Base-by-base conservation (phyloP, 441 rosid genomes). In the Populus hybrid region DNA sequence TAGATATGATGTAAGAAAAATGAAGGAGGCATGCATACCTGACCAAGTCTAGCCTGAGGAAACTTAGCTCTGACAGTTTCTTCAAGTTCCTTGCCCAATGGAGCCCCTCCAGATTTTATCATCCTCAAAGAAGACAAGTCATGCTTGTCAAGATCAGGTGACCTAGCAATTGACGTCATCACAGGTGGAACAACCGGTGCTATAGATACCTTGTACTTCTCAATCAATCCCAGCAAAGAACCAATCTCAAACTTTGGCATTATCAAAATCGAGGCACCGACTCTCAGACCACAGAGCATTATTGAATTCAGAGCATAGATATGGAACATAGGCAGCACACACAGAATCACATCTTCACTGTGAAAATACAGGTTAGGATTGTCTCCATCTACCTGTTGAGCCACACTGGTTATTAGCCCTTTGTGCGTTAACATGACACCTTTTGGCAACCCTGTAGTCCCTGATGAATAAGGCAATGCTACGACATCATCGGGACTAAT, bases 391-490 rank as follows among this genome's bases (percentile, higher is more conserved):
- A 91, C 95, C 38, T 88, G 95, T 72, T 91, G 95, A 1, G 90
- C 93, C 16, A 89, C 89, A 71, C 90, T 90, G 1, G 95, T 89
- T 10, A 91, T 88, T 0, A 84, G 86, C 9, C 90, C 90, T 75
- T 81, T 88, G 81, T 91, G 95, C 3, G 95, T 89, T 30, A 91
- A 57, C 95, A 91, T 89, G 54, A 91, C 95, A 2, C 95, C 95
- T 77, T 91, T 91, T 0, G 95, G 93, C 28, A 91, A 74, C 34
- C 93, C 95, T 0, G 93, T 91, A 0, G 93, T 91, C 67, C 95
- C 95, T 0, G 93, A 91, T 0, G 95, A 91, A 50, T 87, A 91
- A 0, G 92, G 93, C 10, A 91, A 86, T 10, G 89, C 93, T 74
- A 90, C 89, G 1, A 88, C 91, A 42, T 91, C 92, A 0, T 90